Conservation (phyloP, 495 filamentous ascomycete species). For the Wilcoxina mikolae region DNA sequence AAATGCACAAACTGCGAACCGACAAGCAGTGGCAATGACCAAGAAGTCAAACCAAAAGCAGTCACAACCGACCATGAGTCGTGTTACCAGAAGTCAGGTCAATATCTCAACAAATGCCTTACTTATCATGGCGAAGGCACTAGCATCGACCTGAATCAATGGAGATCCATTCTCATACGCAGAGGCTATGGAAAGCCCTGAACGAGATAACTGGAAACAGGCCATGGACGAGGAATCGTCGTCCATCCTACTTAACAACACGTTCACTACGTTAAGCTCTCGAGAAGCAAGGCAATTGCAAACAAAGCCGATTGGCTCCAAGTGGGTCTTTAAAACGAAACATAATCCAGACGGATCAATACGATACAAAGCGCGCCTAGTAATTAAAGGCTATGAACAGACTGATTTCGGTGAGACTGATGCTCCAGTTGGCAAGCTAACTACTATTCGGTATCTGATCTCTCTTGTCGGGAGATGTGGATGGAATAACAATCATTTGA, state of each 20-base stretch:
- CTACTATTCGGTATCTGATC: slow-evolving; percentile 10
- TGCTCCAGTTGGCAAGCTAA: slow-evolving; percentile 6
- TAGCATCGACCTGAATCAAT: too few species aligned
- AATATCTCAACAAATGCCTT: too few species aligned
- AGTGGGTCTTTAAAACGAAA: slow-evolving; percentile 17
- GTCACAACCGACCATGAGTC: too few species aligned
- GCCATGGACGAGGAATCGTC: background rate
- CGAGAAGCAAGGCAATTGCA: background rate
- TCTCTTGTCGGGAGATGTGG: background rate
- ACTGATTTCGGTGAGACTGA: slow-evolving; percentile 16
- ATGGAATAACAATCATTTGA: slow-evolving; percentile 13
- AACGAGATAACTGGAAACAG: background rate
- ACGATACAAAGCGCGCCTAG: slow-evolving; percentile 13
- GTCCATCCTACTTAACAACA: background rate
- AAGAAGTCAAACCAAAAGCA: too few species aligned
- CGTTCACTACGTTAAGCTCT: background rate
- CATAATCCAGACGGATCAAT: slow-evolving; percentile 1
- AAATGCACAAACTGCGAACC: too few species aligned
- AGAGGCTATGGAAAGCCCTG: slow-evolving; percentile 1
- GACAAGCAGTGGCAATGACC: too few species aligned
- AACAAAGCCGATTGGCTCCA: slow-evolving; percentile 9
- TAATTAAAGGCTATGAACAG: slow-evolving; percentile 15
- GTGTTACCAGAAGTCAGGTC: too few species aligned
- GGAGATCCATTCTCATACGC: slow-evolving; percentile 3
- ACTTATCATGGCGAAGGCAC: too few species aligned